Percentiles rank a stretch among this genome's conserved stretches.
These are phyloP conservation scores for Pterula multifida DNA, from an alignment of 1,284 basidiomycete species.

Conservation along the genomic window DNA sequence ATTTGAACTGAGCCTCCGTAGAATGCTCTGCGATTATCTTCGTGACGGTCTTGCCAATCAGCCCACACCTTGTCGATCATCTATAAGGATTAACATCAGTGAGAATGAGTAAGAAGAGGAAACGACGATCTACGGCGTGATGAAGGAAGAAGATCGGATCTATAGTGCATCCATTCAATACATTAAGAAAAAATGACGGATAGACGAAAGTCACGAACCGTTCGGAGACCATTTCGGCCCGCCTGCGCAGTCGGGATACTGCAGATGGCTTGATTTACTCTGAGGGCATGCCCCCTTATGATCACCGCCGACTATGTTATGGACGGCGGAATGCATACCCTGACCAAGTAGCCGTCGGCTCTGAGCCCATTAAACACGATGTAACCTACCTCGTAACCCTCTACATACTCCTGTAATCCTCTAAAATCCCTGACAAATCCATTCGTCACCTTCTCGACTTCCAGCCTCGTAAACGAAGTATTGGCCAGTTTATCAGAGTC, in stretches of 20 bases:
- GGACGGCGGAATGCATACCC: constrained; percentile 2
- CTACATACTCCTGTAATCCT: constrained; percentile 18
- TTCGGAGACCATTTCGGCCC: neutral
- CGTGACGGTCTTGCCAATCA: constrained; percentile 19
- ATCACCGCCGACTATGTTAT: constrained; percentile 2
- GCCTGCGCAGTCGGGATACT: neutral
- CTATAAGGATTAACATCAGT: neutral
- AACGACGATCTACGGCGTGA: constrained; percentile 16
- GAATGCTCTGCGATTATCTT: constrained; percentile 15
- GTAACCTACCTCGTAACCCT: constrained; percentile 13
- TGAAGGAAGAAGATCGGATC: constrained; percentile 23
- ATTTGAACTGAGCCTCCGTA: constrained; percentile 17
- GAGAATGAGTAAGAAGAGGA: neutral
- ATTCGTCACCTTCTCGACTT: constrained; percentile 13
- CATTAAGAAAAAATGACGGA: too few relatives aligned
- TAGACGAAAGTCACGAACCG: neutral
- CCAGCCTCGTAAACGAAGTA: constrained; percentile 14
- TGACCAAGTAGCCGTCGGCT: neutral
- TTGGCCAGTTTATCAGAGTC: constrained; percentile 14
- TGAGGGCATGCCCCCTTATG: neutral
- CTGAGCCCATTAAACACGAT: neutral
- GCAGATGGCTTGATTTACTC: neutral
- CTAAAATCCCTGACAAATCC: constrained; percentile 16
- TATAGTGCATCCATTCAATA: too few relatives aligned
- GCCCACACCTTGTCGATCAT: constrained; percentile 24